These are phyloP conservation scores for Agaricus bisporus DNA, from an alignment of 768 basidiomycete species.

Conservation along the genomic window DNA sequence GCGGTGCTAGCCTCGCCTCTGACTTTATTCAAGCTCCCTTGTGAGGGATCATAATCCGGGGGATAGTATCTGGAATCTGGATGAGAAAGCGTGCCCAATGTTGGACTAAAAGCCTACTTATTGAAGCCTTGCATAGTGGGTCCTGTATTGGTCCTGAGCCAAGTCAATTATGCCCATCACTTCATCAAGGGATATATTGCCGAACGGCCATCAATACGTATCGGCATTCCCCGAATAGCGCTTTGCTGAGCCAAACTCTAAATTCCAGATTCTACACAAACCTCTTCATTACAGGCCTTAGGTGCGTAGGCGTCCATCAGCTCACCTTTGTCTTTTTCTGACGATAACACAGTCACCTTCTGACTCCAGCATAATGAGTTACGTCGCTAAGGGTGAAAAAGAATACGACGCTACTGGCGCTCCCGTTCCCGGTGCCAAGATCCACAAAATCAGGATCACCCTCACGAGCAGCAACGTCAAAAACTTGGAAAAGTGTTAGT, in stretches of 20 bases:
- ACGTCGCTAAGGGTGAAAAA: conserved; percentile 98
- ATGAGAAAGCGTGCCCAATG: neutral
- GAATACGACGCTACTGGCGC: conserved; percentile 94
- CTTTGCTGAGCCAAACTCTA: conserved; percentile 26
- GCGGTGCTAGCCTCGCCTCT: conserved; percentile 39
- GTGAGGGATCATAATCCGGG: conserved; percentile 46
- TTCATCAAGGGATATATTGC: neutral
- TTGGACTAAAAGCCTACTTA: conserved; percentile 24
- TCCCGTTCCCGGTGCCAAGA: conserved; percentile 78
- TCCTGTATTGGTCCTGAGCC: neutral
- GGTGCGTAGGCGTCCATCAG: conserved; percentile 25
- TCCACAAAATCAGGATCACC: conserved; percentile 99
- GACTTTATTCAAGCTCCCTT: conserved; percentile 67
- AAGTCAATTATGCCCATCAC: neutral
- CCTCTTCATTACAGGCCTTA: conserved; percentile 29
- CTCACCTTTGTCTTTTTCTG: conserved; percentile 5
- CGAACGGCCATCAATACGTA: conserved; percentile 1
- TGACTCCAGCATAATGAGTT: conserved; percentile 84
- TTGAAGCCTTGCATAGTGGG: conserved; percentile 41
- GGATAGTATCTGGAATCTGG: conserved; percentile 35
- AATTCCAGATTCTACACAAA: conserved; percentile 36
- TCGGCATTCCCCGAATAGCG: neutral
- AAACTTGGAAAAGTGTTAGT: conserved; percentile 95
- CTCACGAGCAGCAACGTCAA: conserved; percentile 96
- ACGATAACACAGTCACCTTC: conserved; percentile 60